Evolutionary conservation across 108 stramenopile species (phyloP).

Genomic region (Schizochytrium sp.): DNA sequence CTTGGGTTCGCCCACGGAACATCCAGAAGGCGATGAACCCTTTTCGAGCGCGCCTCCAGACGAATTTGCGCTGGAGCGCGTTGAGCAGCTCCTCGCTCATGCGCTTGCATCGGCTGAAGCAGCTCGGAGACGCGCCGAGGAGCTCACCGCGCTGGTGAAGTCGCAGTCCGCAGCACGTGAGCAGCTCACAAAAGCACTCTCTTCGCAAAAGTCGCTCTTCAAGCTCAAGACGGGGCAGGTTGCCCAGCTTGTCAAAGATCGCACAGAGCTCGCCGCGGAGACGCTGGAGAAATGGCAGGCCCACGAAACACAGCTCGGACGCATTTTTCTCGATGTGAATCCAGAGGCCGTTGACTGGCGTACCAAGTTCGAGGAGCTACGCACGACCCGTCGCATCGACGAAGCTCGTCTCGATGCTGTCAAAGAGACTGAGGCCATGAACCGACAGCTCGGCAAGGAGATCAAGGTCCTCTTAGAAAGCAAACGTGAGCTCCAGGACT

Average conservation of each 20-base stretch:
- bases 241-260: not conserved
- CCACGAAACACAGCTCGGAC: not conserved
- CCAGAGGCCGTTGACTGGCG: conserved; percentile 15
- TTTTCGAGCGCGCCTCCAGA: not conserved
- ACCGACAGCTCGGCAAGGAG: not conserved
- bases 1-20: not conserved
- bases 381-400: not conserved
- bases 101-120: not conserved
- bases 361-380: not conserved
- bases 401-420: not conserved
- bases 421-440: not conserved
- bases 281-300: not conserved
- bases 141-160: not conserved
- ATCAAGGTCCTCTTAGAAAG: not conserved
- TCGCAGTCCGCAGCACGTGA: not conserved
- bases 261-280: not conserved
- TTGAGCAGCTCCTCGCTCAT: not conserved
- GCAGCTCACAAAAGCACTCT: not conserved
- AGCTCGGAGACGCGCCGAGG: not conserved
- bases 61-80: not conserved
- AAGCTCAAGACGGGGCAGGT: conserved; percentile 8
- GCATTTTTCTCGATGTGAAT: not conserved
- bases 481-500: conserved; percentile 2
- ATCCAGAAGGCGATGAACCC: not conserved
- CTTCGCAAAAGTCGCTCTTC: not conserved